Evolutionary conservation across 2,329 filamentous ascomycete species (phyloP).

Genomic region (Microsporum audouinii): DNA sequence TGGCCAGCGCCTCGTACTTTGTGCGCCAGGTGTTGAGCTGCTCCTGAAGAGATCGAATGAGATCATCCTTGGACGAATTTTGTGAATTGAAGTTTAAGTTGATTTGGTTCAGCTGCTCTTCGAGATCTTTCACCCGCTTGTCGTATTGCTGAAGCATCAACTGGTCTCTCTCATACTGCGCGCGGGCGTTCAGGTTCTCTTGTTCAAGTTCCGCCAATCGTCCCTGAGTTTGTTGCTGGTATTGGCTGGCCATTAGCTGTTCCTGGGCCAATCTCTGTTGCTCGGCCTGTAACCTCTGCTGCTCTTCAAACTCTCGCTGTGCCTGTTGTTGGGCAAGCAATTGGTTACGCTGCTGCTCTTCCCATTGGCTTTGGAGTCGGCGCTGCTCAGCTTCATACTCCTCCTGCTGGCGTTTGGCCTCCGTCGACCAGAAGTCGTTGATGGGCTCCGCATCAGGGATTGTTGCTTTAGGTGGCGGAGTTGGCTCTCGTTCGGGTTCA

Average conservation of each 20-base stretch:
- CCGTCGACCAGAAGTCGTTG: constrained; percentile 94
- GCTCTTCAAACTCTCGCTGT: constrained; percentile 91
- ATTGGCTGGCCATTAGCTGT: constrained; percentile 75
- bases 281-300: constrained; percentile 75
- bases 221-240: constrained; percentile 86
- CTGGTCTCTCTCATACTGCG: constrained; percentile 95
- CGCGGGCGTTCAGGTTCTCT: constrained; percentile 85
- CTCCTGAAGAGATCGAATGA: constrained; percentile 83
- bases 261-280: constrained; percentile 87
- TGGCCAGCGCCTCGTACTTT: constrained; percentile 93
- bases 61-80: constrained; percentile 79
- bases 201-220: constrained; percentile 90
- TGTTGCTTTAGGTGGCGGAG: constrained; percentile 52
- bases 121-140: constrained; percentile 80
- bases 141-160: constrained; percentile 96
- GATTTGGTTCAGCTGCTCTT: constrained; percentile 73
- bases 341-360: constrained; percentile 67
- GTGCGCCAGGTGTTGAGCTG: constrained; percentile 96
- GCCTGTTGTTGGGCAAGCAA: constrained; percentile 73
- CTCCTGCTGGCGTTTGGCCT: constrained; percentile 79
- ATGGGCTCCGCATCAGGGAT: constrained; percentile 82
- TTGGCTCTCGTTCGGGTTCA: constrained; percentile 59
- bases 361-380: constrained; percentile 75
- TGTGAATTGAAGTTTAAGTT: constrained; percentile 77
- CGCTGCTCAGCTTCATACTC: constrained; percentile 93